A percentile compares a stretch with the other conserved stretches of the same genome.
phyloP scores from a whole-genome alignment of 768 basidiomycete genomes.

The Pholiota microspora region DNA sequence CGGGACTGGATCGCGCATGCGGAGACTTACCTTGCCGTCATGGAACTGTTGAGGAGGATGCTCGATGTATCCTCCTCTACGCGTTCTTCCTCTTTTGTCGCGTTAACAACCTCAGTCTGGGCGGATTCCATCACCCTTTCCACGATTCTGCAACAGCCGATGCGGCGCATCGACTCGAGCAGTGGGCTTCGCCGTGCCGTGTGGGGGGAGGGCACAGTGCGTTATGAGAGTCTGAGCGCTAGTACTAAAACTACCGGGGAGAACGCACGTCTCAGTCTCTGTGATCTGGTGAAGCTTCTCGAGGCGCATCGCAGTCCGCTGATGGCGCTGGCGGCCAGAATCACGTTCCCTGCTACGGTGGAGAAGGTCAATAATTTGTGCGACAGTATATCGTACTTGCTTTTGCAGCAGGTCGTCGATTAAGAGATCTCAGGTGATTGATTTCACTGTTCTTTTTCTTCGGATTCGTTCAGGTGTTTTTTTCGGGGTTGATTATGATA shows the following conservation, averaged over 20 bases:
- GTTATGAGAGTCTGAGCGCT: neutral
- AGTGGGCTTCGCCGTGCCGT: constrained; percentile 21
- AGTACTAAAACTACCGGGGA: neutral
- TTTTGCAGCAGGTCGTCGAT: constrained; percentile 30
- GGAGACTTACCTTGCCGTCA: constrained; percentile 29
- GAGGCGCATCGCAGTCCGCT: constrained; percentile 28
- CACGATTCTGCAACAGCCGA: constrained; percentile 9
- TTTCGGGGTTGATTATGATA: neutral
- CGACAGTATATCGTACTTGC: constrained; percentile 36
- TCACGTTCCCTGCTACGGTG: constrained; percentile 33
- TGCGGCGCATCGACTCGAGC: constrained; percentile 19
- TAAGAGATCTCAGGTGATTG: too few relatives aligned
- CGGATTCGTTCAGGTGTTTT: too few relatives aligned
- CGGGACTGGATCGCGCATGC: constrained; percentile 34
- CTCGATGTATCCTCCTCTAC: constrained; percentile 17
- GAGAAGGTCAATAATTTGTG: constrained; percentile 36
- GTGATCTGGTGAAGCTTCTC: constrained; percentile 26
- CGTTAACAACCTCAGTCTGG: constrained; percentile 14
- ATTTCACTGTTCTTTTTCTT: neutral
- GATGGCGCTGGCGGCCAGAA: constrained; percentile 25
- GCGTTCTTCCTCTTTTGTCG: constrained; percentile 5
- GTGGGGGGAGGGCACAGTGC: constrained; percentile 16
- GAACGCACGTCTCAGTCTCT: constrained; percentile 4
- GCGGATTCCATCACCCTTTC: constrained; percentile 7
- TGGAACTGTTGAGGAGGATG: constrained; percentile 27